Evolutionary conservation across 768 basidiomycete species (phyloP), one percentile per base, ranked within the genome.

Genomic region (Hemileccinum impolitum): DNA sequence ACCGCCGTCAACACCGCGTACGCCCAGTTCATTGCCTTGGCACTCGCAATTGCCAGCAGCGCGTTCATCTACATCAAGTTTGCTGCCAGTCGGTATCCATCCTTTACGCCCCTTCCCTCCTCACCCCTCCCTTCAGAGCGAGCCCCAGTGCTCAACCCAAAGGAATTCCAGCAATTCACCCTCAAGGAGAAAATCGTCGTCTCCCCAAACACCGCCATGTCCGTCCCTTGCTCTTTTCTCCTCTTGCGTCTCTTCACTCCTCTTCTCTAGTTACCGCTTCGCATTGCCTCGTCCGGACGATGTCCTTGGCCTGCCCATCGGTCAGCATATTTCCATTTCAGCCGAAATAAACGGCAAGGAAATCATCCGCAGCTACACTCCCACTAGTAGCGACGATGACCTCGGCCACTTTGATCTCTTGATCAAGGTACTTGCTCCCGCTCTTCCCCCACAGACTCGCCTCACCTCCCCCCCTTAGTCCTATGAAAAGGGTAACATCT

Each of bases 401-500:
- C 79, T 77, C 43, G 96, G 96, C 42, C 81, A 87, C 72, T 98
- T 99, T 67, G 94, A 97, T 70, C 83, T 99, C 51, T 80, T 99
- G 60, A 87, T 99, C 75, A 99, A 99, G 85, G 94, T 90, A 62
- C 49, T 23, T 23, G 62, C 52, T 19, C 30, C 21, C 36, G 41
- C 21, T 30, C 7, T 26, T 5, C 14, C 13, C 7, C 6, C 2
- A 23, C 43, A 30, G 9, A n/a, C 41, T 45, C 45, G 40, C 37
- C 31, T 40, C 28, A 30, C 25, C 39, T 12, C 43, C 8, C 51
- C 38, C 10, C 17, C 32, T 40, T 25, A 96, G 94, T 81, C 92
- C 7, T 99, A 99, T 64, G 95, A 97, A 64, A 87, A 90, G 66
- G 96, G 96, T 51, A 98, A 98, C 76, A 90, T 99, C 65, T 98